Base-by-base conservation (phyloP, 1,139 yeast species). In the Arxiozyma bovina region DNA sequence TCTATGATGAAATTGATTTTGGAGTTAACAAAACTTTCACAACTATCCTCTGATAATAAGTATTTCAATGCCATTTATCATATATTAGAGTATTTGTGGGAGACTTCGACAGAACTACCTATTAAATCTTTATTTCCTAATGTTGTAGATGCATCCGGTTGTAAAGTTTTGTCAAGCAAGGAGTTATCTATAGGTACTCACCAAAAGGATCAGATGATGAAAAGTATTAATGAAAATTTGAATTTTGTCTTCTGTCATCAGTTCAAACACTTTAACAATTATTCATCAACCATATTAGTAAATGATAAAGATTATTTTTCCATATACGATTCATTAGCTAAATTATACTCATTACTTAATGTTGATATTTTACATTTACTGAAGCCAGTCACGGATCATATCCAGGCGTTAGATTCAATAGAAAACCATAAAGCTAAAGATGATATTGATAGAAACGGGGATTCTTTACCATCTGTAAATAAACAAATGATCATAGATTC, bases 11-110 rank as follows among this genome's bases (percentile, higher is more conserved):
- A 91, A 0, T 70, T 85, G 61, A 80, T 85, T 23, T 72, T 87
- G 54, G 95, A 87, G 63, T 81, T 87, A 62, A 80, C 87, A 42
- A 78, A 85, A 57, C 73, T 87, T 63, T 75, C 91, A 4, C 83
- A 81, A 60, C 68, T 87, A 55, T 83, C 93, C 1, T 83, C 83
- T 9, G 83, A 85, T 52, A 65, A 73, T 55, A 70, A 70, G 48
- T 79, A 78, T 60, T 66, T 62, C 30, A 78, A 77, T 59, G 80
- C 79, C 1, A 70, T 77, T 23, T 75, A 75, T 18, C 69, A 78
- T 42, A 70, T 79, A 25, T 75, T 78, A 6, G 66, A 73, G 25
- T 72, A 69, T 34, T 59, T 78, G 22, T 65, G 72, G 43, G 68
- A 69, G 4, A 71, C 75, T 9, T 61, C 66, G 0, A 69, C 71